Conservation (phyloP, 108 stramenopile species). For the Discostella pseudostelligera region DNA sequence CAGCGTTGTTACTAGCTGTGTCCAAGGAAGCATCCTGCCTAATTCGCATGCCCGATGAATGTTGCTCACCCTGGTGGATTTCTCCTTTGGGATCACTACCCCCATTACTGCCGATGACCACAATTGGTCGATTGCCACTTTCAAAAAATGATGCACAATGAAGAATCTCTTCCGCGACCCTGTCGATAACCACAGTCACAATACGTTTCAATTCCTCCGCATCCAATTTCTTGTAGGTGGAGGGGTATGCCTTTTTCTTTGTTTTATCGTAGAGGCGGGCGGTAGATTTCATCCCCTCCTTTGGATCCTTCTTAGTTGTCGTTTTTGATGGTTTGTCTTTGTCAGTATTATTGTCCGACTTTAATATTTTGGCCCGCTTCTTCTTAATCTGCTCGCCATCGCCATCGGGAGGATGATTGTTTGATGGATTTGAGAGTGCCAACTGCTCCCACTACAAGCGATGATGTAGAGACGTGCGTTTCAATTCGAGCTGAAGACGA, state of each 20-base stretch:
- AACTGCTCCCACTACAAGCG: too few species aligned
- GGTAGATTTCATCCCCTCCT: neutral
- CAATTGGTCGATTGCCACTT: neutral
- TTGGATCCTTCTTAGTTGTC: neutral
- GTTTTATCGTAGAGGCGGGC: neutral
- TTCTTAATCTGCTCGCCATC: neutral
- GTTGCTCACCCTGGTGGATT: neutral
- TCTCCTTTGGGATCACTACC: neutral
- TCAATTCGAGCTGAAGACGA: neutral
- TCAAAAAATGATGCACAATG: conserved; percentile 10
- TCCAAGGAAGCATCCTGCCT: too few species aligned
- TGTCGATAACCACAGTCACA: neutral
- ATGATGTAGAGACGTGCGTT: neutral
- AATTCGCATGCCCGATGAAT: neutral
- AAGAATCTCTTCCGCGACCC: neutral
- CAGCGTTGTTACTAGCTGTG: too few species aligned
- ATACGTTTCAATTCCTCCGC: neutral
- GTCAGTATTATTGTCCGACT: neutral
- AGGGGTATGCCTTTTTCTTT: neutral
- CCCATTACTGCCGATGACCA: neutral
- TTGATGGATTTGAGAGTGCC: neutral
- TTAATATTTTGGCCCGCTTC: neutral
- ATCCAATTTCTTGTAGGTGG: neutral
- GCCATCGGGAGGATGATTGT: neutral
- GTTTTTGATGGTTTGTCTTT: neutral